Evolutionary conservation across 169 alveolate species (phyloP).

Genomic region (Plasmodium gaboni): DNA sequence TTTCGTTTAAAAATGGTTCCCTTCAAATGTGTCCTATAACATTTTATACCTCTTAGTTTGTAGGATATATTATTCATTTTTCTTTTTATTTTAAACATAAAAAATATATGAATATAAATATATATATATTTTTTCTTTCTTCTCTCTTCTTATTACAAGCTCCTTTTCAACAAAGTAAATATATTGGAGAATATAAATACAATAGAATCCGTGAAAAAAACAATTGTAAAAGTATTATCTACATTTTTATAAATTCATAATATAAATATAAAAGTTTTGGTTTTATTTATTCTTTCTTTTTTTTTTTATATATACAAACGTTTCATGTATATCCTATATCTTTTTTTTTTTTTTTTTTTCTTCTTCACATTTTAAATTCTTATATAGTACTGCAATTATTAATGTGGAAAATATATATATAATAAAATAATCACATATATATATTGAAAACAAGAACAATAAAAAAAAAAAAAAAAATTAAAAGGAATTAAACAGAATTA

Average conservation of each 20-base stretch:
- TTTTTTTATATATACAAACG: neutral
- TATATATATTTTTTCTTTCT: neutral
- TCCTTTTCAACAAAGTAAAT: too few species aligned
- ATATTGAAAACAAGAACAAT: too few species aligned
- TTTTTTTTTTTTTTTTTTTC: slow-evolving; percentile 2
- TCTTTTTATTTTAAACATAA: neutral
- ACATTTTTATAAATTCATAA: too few species aligned
- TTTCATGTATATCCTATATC: neutral
- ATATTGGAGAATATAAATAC: too few species aligned
- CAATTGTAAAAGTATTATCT: too few species aligned
- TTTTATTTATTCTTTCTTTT: neutral
- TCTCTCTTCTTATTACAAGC: neutral
- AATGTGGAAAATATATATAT: too few species aligned
- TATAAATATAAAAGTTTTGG: neutral
- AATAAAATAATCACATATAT: too few species aligned
- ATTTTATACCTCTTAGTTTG: neutral
- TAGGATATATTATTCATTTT: neutral
- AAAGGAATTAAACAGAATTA: too few species aligned
- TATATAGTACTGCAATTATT: too few species aligned
- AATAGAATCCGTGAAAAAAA: too few species aligned
- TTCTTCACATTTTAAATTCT: neutral
- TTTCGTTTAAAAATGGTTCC: neutral
- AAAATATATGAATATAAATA: too few species aligned
- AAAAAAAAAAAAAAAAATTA: too few species aligned
- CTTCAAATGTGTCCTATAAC: neutral